phyloP scores from a whole-genome alignment of 257 asterid genomes.

The Thymus quinquecostatus region DNA sequence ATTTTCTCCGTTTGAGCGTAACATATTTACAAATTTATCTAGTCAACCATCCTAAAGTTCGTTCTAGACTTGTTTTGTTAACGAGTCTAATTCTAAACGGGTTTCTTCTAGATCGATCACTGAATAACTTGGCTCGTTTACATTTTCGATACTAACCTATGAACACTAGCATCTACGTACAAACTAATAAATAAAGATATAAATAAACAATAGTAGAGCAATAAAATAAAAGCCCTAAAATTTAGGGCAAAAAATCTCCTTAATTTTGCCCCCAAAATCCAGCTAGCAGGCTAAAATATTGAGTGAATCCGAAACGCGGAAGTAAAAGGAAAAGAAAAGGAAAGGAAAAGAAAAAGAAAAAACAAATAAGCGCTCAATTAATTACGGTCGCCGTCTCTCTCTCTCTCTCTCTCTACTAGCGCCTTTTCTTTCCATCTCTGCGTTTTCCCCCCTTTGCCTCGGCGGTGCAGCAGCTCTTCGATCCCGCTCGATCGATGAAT shows the following conservation, averaged over 20 bases:
- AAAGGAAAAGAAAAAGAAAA: background rate
- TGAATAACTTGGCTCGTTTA: no score
- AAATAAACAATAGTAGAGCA: background rate
- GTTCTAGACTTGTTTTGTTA: no score
- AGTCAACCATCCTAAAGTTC: no score
- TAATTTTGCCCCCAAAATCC: slow-evolving; percentile 32
- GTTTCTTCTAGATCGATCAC: no score
- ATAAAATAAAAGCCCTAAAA: slow-evolving; percentile 22
- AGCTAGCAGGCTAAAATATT: slow-evolving; percentile 24
- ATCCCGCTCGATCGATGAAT: slow-evolving; percentile 55
- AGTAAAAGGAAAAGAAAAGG: background rate
- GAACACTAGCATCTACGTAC: no score
- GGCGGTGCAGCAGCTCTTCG: slow-evolving; percentile 46
- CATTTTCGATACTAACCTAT: no score
- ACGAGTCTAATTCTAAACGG: no score
- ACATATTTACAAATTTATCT: no score
- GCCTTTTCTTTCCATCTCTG: slow-evolving; percentile 34
- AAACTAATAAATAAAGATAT: no score
- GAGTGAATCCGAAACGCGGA: slow-evolving; percentile 28
- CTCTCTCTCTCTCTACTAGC: slow-evolving; percentile 25
- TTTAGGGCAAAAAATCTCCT: slow-evolving; percentile 27
- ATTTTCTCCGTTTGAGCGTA: no score
- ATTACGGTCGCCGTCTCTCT: slow-evolving; percentile 34
- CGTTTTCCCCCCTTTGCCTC: background rate
- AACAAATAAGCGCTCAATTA: slow-evolving; percentile 21